Evolutionary conservation across 2,329 filamentous ascomycete species (phyloP).

Genomic region (Alternaria ethzedia): DNA sequence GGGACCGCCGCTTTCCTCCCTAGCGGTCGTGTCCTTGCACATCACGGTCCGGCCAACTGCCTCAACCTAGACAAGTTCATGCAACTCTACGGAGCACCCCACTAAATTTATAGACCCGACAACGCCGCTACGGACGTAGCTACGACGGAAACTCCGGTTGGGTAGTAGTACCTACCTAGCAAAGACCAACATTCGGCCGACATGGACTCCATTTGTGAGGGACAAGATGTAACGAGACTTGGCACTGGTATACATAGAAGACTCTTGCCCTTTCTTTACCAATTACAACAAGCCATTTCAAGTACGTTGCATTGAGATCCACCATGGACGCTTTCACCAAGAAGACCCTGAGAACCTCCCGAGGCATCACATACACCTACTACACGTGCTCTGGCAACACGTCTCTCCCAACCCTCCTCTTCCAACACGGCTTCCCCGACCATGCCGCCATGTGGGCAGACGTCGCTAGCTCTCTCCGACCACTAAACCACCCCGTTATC

Average conservation of each 20-base stretch:
- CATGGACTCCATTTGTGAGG: neutral
- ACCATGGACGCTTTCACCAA: slow-evolving; percentile 37
- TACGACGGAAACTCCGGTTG: neutral
- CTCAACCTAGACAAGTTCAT: neutral
- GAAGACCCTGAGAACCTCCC: slow-evolving; percentile 34
- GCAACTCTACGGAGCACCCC: neutral
- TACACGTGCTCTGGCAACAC: slow-evolving; percentile 27
- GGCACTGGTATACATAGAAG: neutral
- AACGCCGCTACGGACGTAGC: neutral
- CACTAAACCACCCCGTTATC: slow-evolving; percentile 50
- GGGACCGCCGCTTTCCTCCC: neutral
- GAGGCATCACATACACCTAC: slow-evolving; percentile 39
- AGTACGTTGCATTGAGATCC: neutral
- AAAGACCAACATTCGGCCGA: neutral
- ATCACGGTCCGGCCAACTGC: neutral
- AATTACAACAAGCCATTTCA: neutral
- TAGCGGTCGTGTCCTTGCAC: neutral
- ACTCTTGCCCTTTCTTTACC: neutral
- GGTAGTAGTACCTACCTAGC: neutral
- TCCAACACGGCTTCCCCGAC: slow-evolving; percentile 61
- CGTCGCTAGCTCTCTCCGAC: slow-evolving; percentile 50
- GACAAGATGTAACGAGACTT: neutral
- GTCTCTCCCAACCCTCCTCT: slow-evolving; percentile 32
- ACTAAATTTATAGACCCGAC: neutral
- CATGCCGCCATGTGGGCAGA: slow-evolving; percentile 54